Percentiles rank a stretch among this genome's conserved stretches.
phyloP scores from a whole-genome alignment of 129 eudicot species.

The Smallanthus sonchifolius region DNA sequence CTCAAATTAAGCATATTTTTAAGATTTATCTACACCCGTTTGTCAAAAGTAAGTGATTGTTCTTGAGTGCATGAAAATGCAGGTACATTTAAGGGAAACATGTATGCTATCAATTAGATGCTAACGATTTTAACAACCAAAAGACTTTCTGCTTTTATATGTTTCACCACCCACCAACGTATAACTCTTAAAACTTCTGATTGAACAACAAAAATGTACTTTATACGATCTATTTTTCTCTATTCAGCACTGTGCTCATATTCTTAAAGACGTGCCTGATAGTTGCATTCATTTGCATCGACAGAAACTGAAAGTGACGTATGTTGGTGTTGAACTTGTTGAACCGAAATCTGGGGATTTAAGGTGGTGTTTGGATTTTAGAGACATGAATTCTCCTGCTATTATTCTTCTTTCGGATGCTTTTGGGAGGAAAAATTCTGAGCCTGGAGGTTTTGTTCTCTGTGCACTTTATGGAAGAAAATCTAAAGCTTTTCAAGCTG shows the following conservation, averaged over 20 bases:
- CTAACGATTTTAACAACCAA: background rate
- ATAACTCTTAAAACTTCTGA: background rate
- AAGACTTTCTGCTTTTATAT: background rate
- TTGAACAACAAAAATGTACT: background rate
- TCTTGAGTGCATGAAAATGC: background rate
- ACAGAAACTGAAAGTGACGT: conserved; percentile 90
- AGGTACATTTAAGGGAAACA: background rate
- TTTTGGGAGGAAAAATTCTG: conserved; percentile 66
- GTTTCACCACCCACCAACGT: conserved; percentile 2
- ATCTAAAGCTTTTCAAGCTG: conserved; percentile 97
- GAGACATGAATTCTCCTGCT: conserved; percentile 90
- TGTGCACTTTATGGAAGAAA: conserved; percentile 92
- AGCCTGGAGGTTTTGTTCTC: conserved; percentile 84
- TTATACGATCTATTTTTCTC: background rate
- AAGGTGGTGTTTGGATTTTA: conserved; percentile 96
- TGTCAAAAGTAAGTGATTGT: background rate
- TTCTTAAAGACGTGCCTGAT: background rate
- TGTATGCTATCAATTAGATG: background rate
- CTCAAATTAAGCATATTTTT: background rate
- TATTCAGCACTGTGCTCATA: background rate
- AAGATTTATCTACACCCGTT: background rate
- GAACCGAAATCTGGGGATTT: conserved; percentile 78
- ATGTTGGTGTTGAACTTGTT: conserved; percentile 85
- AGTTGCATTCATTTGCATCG: conserved; percentile 4
- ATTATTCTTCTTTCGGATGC: conserved; percentile 71